Conservation (phyloP, 768 basidiomycete genomes). For the Rossbeevera mucosa region DNA sequence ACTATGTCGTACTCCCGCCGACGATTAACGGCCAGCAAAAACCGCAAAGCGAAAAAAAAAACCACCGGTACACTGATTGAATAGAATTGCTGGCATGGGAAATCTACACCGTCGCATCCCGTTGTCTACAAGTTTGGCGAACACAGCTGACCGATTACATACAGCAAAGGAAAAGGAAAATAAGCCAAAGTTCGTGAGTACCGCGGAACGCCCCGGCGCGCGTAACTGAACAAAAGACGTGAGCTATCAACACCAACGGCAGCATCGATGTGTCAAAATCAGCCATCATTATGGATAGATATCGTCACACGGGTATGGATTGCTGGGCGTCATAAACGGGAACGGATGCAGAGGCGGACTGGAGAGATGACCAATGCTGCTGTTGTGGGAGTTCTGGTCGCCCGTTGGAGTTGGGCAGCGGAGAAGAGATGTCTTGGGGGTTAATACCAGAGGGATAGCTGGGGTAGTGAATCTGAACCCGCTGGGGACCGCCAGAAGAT, state of each 20-base stretch:
- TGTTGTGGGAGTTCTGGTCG: slow-evolving; percentile 2
- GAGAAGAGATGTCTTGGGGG: background rate
- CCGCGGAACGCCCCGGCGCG: background rate
- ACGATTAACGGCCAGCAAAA: background rate
- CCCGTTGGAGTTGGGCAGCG: slow-evolving; percentile 15
- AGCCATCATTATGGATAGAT: background rate
- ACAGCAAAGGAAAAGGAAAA: background rate
- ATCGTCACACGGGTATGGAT: background rate
- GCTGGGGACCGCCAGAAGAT: background rate
- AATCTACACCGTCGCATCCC: background rate
- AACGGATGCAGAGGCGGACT: background rate
- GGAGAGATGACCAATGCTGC: background rate
- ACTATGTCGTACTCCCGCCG: background rate
- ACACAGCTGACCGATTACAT: background rate
- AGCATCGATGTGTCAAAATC: background rate
- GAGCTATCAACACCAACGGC: background rate
- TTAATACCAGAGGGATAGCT: slow-evolving; percentile 8
- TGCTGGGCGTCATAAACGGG: background rate
- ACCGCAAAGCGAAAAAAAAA: background rate
- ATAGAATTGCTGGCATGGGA: background rate
- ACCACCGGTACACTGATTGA: background rate
- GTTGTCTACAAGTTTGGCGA: background rate
- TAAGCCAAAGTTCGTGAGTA: background rate
- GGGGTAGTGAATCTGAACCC: background rate
- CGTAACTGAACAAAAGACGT: background rate